Percentiles rank a stretch among this genome's conserved stretches.
Evolutionary conservation across 129 eudicot genomes (phyloP).

Genomic region (Lonicera japonica): DNA sequence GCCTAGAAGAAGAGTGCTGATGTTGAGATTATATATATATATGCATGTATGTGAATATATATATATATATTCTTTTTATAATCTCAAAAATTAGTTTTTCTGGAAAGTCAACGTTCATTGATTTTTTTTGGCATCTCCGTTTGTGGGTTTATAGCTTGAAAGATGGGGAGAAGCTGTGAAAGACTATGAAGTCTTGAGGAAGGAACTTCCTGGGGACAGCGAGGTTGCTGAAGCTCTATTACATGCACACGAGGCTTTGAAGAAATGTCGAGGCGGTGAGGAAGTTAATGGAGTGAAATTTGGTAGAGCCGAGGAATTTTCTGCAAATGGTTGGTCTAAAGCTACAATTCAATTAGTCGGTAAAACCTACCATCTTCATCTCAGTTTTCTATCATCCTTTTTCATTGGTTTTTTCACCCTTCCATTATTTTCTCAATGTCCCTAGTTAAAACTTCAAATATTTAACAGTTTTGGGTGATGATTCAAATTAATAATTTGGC

Average conservation of each 20-base stretch:
- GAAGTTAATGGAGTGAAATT: not conserved
- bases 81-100: not conserved
- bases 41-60: too few relatives aligned
- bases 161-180: constrained; percentile 50
- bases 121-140: not conserved
- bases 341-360: constrained; percentile 20
- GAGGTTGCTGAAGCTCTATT: constrained; percentile 48
- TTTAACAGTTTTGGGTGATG: not conserved
- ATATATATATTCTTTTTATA: not conserved
- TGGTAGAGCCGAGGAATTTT: constrained; percentile 13
- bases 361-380: constrained; percentile 8
- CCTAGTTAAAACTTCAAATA: not conserved
- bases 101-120: not conserved
- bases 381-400: not conserved
- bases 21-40: too few relatives aligned
- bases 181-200: constrained; percentile 47
- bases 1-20: too few relatives aligned
- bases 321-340: constrained; percentile 21
- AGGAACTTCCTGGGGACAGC: constrained; percentile 50
- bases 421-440: too few relatives aligned
- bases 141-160: constrained; percentile 33
- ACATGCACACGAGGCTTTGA: constrained; percentile 47
- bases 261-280: constrained; percentile 22
- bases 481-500: not conserved
- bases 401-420: not conserved